A percentile compares a stretch with the other conserved stretches of the same genome.
Evolutionary conservation across 352 stramenopile genomes (phyloP).

Genomic region (Phytophthora boehmeriae): DNA sequence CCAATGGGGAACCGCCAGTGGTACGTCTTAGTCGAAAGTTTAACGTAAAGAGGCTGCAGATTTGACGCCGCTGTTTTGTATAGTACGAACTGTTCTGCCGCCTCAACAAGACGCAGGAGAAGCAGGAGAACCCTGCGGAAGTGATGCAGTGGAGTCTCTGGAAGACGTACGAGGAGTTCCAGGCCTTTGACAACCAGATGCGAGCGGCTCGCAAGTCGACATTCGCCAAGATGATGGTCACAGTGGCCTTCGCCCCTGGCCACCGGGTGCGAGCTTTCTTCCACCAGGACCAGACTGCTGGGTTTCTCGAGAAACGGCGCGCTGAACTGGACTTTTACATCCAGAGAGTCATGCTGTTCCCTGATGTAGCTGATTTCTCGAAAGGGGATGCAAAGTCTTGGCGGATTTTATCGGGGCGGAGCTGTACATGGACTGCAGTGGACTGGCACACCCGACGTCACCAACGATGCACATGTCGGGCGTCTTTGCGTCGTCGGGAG

Average conservation of each 20-base stretch:
- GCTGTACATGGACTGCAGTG: conserved; percentile 51
- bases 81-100: conserved; percentile 68
- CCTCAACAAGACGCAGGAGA: conserved; percentile 44
- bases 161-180: conserved; percentile 85
- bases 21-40: conserved; percentile 38
- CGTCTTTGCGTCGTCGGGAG: conserved; percentile 29
- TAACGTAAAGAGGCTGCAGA: too few species aligned
- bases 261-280: conserved; percentile 80
- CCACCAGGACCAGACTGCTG: conserved; percentile 66
- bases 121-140: conserved; percentile 39
- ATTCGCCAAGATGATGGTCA: conserved; percentile 88
- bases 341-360: conserved; percentile 82
- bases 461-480: conserved; percentile 33
- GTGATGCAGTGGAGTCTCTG: conserved; percentile 76
- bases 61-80: not conserved
- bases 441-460: conserved; percentile 20
- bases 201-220: conserved; percentile 47
- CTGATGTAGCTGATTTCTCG: conserved; percentile 67
- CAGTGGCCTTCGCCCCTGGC: conserved; percentile 70
- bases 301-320: conserved; percentile 77
- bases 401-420: conserved; percentile 67
- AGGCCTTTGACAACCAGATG: conserved; percentile 71
- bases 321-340: conserved; percentile 87
- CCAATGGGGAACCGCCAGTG: conserved; percentile 52
- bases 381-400: conserved; percentile 63